Base-by-base conservation (phyloP, 148 eudicot species). In the Fagopyrum tataricum region DNA sequence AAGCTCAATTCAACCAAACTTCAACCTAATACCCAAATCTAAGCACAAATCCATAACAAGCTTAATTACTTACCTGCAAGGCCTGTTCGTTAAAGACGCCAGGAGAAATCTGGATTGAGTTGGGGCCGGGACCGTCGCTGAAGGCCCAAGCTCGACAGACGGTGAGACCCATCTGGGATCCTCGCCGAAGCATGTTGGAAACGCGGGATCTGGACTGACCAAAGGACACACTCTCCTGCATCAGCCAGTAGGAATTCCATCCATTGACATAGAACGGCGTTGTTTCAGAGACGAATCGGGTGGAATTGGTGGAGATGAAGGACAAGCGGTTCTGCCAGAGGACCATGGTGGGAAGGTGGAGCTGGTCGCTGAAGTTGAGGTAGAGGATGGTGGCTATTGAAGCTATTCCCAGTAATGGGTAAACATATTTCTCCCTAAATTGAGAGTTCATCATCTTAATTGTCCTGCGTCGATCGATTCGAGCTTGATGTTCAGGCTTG, bases 101-200 rank as follows among this genome's bases (percentile, higher is more conserved):
- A 73, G 87, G 87, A 0, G 82, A 81, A 73, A 84, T 77, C 81
- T 86, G 90, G 31, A 86, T 59, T 0, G 85, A 79, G 61, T 86
- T 80, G 26, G 89, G 81, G 14, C 79, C 79, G 68, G 82, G 84
- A 2, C 90, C 90, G 64, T 84, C 87, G 72, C 84, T 84, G 66
- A 86, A 86, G 70, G 85, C 90, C 87, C 90, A 86, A 61, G 90
- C 82, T 18, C 90, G 64, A 72, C 90, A 86, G 72, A 84, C 87
- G 59, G 81, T 81, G 79, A 84, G 66, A 2, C 90, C 90, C 88
- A 85, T 83, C 24, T 73, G 56, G 75, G 87, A 78, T 43, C 78
- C 91, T 72, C 73, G 77, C 76, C 76, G 75, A 18, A 87, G 77
- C 85, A 87, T 81, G 74, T 42, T 74, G 2, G 84, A 76, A 11